These are phyloP conservation scores for Tephrocybe sp. DNA, from an alignment of 768 basidiomycete species.

Conservation along the genomic window DNA sequence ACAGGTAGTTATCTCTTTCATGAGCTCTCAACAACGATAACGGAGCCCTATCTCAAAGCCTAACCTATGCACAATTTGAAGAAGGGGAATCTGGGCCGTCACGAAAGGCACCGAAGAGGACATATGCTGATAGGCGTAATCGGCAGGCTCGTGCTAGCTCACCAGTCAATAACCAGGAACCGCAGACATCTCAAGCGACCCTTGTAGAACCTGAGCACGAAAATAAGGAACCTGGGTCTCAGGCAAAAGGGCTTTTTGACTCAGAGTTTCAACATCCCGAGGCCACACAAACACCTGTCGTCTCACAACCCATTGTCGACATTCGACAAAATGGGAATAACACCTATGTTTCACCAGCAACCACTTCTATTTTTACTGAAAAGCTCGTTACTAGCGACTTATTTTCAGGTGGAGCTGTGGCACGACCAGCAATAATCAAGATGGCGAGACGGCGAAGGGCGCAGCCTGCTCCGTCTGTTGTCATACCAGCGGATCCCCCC, in stretches of 20 bases:
- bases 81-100: conserved; percentile 7
- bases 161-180: neutral
- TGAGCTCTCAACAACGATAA: neutral
- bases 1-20: too few species aligned
- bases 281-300: too few species aligned
- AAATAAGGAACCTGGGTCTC: neutral
- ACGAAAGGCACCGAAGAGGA: neutral
- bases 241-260: neutral
- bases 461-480: neutral
- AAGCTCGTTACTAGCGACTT: neutral
- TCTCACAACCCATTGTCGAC: too few species aligned
- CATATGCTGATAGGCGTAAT: neutral
- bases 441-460: conserved; percentile 2
- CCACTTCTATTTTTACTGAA: neutral
- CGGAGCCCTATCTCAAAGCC: neutral
- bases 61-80: neutral
- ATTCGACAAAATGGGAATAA: too few species aligned
- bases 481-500: conserved; percentile 20
- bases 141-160: neutral
- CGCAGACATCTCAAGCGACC: conserved; percentile 18
- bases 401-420: neutral
- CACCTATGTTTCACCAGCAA: too few species aligned
- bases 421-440: conserved; percentile 1
- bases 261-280: neutral
- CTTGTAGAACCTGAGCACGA: conserved; percentile 8